Conservation (phyloP, 495 filamentous ascomycete genomes). For the Penicillium paxilli region DNA sequence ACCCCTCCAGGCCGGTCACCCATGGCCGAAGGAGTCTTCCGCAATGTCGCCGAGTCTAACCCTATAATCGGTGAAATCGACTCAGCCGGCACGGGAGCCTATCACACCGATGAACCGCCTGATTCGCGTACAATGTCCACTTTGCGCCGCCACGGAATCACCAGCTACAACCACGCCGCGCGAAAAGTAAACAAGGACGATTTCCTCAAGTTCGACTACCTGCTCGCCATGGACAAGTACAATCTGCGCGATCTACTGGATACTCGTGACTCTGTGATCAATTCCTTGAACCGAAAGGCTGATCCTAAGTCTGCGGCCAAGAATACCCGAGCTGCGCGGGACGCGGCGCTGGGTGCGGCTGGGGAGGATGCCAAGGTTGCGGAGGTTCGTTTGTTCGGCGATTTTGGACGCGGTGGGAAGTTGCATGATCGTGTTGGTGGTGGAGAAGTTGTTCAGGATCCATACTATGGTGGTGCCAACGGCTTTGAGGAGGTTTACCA, state of each 20-base stretch:
- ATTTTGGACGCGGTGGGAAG: slow-evolving; percentile 68
- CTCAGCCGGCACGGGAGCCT: slow-evolving; percentile 86
- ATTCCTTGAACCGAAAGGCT: slow-evolving; percentile 41
- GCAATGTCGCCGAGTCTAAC: slow-evolving; percentile 59
- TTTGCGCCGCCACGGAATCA: slow-evolving; percentile 71
- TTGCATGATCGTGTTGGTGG: slow-evolving; percentile 70
- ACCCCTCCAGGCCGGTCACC: slow-evolving; percentile 61
- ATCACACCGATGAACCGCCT: slow-evolving; percentile 71
- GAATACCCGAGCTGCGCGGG: slow-evolving; percentile 25
- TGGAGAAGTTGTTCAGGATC: slow-evolving; percentile 80
- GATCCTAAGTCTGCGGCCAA: slow-evolving; percentile 25
- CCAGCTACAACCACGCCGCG: slow-evolving; percentile 72
- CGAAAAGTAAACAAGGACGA: slow-evolving; percentile 70
- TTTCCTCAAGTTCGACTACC: slow-evolving; percentile 85
- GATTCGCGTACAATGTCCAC: slow-evolving; percentile 86
- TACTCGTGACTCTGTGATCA: slow-evolving; percentile 51
- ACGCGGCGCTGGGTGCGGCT: slow-evolving; percentile 32
- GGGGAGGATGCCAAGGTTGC: slow-evolving; percentile 37
- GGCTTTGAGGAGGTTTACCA: slow-evolving; percentile 87
- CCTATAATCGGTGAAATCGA: slow-evolving; percentile 71
- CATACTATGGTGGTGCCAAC: slow-evolving; percentile 83
- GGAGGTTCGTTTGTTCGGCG: slow-evolving; percentile 79
- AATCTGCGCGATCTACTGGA: slow-evolving; percentile 73
- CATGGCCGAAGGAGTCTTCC: slow-evolving; percentile 95
- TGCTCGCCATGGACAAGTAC: slow-evolving; percentile 91